Base-by-base conservation (phyloP, 768 basidiomycete species). In the Tricholoma matsutake region DNA sequence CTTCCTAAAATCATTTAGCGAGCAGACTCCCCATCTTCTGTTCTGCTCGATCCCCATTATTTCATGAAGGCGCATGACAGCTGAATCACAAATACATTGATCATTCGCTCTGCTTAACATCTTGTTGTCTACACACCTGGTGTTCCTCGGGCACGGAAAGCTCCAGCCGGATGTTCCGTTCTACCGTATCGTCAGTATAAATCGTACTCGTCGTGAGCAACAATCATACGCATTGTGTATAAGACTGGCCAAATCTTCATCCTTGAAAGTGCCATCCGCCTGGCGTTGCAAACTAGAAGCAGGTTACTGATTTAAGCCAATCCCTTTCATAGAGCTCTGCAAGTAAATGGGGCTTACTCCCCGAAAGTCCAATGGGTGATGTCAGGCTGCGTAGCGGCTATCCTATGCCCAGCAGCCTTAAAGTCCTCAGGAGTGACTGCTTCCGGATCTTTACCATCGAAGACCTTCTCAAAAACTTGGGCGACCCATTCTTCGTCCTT, bases 41-140 rank as follows among this genome's bases (percentile, higher is more conserved):
- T 83, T 88, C 60, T 87, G 80, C 65, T 89, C 85, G 51, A 94
- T 93, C 43, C 91, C 91, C 89, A 94, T 89, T 41, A 93, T 79
- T 69, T 95, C 93, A 62, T 92, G 83, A 25, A 92, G 68, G 45
- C 82, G 85, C 87, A 94, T 89, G 52, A 82, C 72, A n/a, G 72
- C 80, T 81, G 45, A n/a, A 45, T 6, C 61, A 29, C 8, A n/a
- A 16, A 58, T n/a, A 10, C 18, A 37, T 56, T 31, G 45, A 53
- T 49, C 16, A 31, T 22, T 47, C 29, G 16, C 22, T 37, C 43
- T 29, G 14, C 20, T 13, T 32, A 18, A 7, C 7, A 28, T 43
- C 14, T 51, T 8, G 6, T 34, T 13, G 53, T 11, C 6, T 2
- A 61, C 72, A 58, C 59, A 79, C 79, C 70, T 52, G 92, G 92